Base-by-base conservation (phyloP, 2,329 filamentous ascomycete species). In the Scedosporium aurantiacum region DNA sequence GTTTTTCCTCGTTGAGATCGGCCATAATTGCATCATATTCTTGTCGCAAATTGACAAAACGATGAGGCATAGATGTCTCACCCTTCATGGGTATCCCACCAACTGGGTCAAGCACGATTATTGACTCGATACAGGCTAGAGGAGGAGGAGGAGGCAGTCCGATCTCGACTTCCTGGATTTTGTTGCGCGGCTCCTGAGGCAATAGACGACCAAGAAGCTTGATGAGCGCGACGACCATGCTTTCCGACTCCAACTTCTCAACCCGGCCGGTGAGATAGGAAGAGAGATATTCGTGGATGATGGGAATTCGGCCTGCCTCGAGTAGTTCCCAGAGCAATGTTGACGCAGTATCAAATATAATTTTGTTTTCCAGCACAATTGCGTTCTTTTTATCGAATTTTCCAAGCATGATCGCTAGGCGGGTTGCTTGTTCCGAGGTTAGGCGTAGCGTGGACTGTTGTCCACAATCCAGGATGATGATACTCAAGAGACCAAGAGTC, bases 21-120 rank as follows among this genome's bases (percentile, higher is more conserved):
- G 80, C 73, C 63, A 83, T 79, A 57, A 96, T 87, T 27, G 82
- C 76, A 1, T 82, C 77, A 66, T 89, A 96, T 70, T 99, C 93
- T 69, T 97, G 91, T 69, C 95, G 89, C 62, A 99, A 80, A 67
- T 99, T 99, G 70, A 99, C 83, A 70, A 97, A 97, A 41, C 76
- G 69, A 61, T 78, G 76, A 37, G 70, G 70, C 21, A 71, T 68
- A 2, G 70, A 70, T 2, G 71, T 69, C 25, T 70, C 71, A 4
- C 71, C 71, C 67, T 80, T 71, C 63, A 90, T 79, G 0, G 94
- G 94, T 55, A 92, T 91, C 0, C 91, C 93, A 2, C 94, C 94
- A 0, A 91, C 75, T 0, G 90, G 86, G 71, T 99, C 94, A 5
- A 99, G 79, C 28, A 99, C 78, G 64, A 99, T 96, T 50, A 99